These are phyloP conservation scores for Friedmanniomyces endolithicus DNA, from an alignment of 495 filamentous ascomycete genomes.

Conservation along the genomic window DNA sequence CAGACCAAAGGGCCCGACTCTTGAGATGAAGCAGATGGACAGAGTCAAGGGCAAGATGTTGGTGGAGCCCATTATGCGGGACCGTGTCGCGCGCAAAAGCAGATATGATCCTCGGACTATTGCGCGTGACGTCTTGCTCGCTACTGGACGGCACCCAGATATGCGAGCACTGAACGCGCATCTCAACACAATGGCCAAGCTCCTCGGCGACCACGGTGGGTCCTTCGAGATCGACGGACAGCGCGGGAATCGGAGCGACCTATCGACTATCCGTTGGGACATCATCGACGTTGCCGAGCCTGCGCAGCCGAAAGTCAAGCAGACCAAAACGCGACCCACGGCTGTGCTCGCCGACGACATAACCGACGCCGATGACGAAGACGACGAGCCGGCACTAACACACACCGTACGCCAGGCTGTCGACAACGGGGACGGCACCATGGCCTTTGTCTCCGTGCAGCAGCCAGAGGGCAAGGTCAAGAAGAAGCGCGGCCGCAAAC, in stretches of 20 bases:
- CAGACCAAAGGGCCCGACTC: constrained; percentile 5
- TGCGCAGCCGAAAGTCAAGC: constrained; percentile 1
- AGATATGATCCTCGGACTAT: constrained; percentile 51
- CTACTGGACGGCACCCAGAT: constrained; percentile 46
- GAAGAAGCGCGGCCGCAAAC: constrained; percentile 6
- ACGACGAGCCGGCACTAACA: constrained; percentile 9
- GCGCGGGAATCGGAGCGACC: constrained; percentile 37
- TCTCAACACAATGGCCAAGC: constrained; percentile 26
- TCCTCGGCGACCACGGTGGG: constrained; percentile 20
- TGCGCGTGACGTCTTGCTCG: constrained; percentile 52
- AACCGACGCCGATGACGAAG: constrained; percentile 25
- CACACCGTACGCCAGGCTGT: neutral
- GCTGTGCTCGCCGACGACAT: neutral
- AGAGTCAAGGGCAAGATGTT: constrained; percentile 19
- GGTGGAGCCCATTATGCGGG: constrained; percentile 35
- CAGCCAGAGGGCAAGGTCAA: neutral
- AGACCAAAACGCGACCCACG: neutral
- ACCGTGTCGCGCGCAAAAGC: constrained; percentile 35
- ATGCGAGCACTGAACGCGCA: constrained; percentile 48
- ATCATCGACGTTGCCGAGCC: constrained; percentile 43
- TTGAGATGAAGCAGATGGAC: constrained; percentile 2
- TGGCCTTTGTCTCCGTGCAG: neutral
- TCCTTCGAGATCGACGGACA: constrained; percentile 26
- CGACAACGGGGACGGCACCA: constrained; percentile 9
- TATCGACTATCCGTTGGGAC: constrained; percentile 58